Evolutionary conservation across 2,329 filamentous ascomycete species (phyloP).

Genomic region (Epichloe bromicola): DNA sequence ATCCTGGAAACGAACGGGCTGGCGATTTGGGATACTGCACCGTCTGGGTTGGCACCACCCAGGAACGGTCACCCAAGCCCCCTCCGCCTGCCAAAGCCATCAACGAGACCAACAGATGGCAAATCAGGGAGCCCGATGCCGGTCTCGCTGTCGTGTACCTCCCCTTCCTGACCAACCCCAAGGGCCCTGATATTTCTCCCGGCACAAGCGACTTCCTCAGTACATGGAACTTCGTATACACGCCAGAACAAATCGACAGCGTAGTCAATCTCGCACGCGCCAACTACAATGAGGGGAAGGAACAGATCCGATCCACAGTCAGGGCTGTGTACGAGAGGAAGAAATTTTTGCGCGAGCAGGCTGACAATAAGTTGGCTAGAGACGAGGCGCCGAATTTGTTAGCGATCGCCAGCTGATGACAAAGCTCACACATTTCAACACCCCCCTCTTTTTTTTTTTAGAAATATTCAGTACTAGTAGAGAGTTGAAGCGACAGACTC

Average conservation of each 20-base stretch:
- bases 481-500: too few relatives aligned
- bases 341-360: constrained; percentile 51
- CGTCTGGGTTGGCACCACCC: constrained; percentile 79
- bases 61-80: constrained; percentile 51
- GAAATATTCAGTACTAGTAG: not conserved
- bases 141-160: constrained; percentile 86
- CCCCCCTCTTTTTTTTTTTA: not conserved
- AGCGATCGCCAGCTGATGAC: constrained; percentile 2
- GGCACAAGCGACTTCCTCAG: constrained; percentile 73
- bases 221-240: constrained; percentile 98
- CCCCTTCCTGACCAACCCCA: constrained; percentile 67
- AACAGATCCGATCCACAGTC: constrained; percentile 65
- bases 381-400: constrained; percentile 10
- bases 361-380: constrained; percentile 28
- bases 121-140: constrained; percentile 57
- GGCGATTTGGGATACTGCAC: constrained; percentile 81
- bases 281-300: constrained; percentile 75
- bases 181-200: constrained; percentile 71
- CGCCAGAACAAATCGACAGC: constrained; percentile 73
- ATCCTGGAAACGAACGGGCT: constrained; percentile 29
- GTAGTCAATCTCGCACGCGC: constrained; percentile 71
- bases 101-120: constrained; percentile 52
- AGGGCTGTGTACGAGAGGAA: constrained; percentile 88
- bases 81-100: constrained; percentile 39
- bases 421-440: not conserved